Base-by-base conservation (phyloP, 768 basidiomycete genomes). In the Mycena sanguinolenta region DNA sequence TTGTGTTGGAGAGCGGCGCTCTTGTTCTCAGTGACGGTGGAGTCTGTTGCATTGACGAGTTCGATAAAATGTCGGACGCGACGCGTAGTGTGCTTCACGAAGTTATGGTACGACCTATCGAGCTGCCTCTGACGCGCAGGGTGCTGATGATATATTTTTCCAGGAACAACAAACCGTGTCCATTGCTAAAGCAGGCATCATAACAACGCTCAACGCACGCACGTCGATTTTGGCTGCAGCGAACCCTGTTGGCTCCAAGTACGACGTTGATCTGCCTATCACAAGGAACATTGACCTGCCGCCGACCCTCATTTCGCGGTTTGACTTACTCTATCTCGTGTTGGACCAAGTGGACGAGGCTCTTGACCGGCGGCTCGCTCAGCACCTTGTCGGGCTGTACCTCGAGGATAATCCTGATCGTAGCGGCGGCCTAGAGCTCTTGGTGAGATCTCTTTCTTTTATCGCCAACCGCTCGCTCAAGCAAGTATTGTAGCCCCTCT, bases 111-210 rank as follows among this genome's bases (percentile, higher is more conserved):
- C 62, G 86, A 74, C 38, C 13, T 19, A 25, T 39, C 17, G 23
- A 61, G 69, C 27, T 25, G 2, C 64, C 27, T 30, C 39, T 27
- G 12, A 19, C 52, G 14, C 42, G 36, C 39, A 28, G 12, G n/a
- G n/a, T 55, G 34, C 34, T 30, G 27, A 23, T 10, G 16, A 28
- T 50, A 23, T 42, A 49, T 49, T 23, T 28, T 57, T 50, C 14
- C 70, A 98, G 97, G 97, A 99, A 89, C 97, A 98, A 91, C 97
- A 98, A 91, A 99, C 97, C 1, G 97, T 98, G 23, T 98, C 97
- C 5, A 97, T 99, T 70, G 98, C 98, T 8, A 99, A 99, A 82
- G 98, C 98, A 0, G 98, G 98, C 13, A 99, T 99, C 74, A 98
- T 98, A 77, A 98, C 98, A 0, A 99, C 98, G 0, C 86, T 99